A percentile compares a stretch with the other conserved stretches of the same genome.
These are phyloP conservation scores for Coleophoma crateriformis DNA, from an alignment of 2,329 filamentous ascomycete species.

Conservation along the genomic window DNA sequence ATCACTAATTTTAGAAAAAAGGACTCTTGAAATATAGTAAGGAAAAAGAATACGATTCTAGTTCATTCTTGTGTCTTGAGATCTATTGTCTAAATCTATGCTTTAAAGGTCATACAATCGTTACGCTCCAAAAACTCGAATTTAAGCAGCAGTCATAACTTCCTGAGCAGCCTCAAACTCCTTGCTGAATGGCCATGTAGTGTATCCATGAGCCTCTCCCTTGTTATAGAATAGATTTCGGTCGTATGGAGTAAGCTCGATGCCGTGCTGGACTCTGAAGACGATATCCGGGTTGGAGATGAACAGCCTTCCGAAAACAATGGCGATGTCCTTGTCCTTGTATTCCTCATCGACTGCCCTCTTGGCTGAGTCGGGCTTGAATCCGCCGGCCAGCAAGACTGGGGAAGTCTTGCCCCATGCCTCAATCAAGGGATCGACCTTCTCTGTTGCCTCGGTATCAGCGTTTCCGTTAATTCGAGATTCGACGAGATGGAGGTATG, in stretches of 20 bases:
- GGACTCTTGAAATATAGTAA: no score
- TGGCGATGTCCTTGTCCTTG: conserved; percentile 26
- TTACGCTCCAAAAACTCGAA: no score
- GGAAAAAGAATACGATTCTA: no score
- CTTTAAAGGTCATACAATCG: no score
- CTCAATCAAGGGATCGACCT: conserved; percentile 37
- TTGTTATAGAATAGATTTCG: conserved; percentile 30
- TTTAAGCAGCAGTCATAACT: background rate
- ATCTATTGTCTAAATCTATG: no score
- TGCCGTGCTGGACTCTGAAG: conserved; percentile 32
- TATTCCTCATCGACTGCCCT: conserved; percentile 30
- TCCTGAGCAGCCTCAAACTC: conserved; percentile 15
- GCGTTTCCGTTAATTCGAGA: conserved; percentile 28
- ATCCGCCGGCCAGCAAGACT: conserved; percentile 45
- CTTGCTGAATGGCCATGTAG: conserved; percentile 26
- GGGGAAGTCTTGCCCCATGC: conserved; percentile 37
- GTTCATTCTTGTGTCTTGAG: no score
- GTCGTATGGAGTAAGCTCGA: conserved; percentile 33
- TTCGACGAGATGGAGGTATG: conserved; percentile 59
- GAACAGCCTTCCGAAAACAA: conserved; percentile 39
- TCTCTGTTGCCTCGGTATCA: conserved; percentile 32
- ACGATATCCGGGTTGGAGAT: conserved; percentile 40
- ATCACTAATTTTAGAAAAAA: no score
- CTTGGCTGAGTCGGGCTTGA: conserved; percentile 31
- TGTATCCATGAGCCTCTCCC: conserved; percentile 28